Base-by-base conservation (phyloP, 2,329 filamentous ascomycete species). In the Ophioceras dolichostomum region DNA sequence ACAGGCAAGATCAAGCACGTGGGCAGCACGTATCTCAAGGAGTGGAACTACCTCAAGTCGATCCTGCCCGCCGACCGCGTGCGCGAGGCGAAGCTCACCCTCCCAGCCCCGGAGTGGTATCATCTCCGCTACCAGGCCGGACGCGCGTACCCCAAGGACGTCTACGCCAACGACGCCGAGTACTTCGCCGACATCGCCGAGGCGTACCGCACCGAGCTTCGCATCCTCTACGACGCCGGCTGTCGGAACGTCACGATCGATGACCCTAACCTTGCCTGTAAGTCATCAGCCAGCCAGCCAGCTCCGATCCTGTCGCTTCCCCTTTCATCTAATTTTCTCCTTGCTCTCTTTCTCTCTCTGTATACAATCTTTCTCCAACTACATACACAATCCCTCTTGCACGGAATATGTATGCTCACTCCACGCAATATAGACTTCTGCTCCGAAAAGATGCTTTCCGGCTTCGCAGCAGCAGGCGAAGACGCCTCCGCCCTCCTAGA, bases 341-440 rank as follows among this genome's bases (percentile, higher is more conserved):
- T n/a, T 27, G 22, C 22, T 27, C 2, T 32, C 32, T 37, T n/a
- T 40, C 13, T 47, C 41, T n/a, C n/a, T n/a, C n/a, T n/a, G n/a
- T n/a, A n/a, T n/a, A n/a, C n/a, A n/a, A n/a, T n/a, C n/a, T n/a
- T n/a, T n/a, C n/a, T n/a, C n/a, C n/a, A n/a, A n/a, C n/a, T n/a
- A n/a, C n/a, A n/a, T n/a, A n/a, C n/a, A n/a, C n/a, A n/a, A n/a
- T n/a, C n/a, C n/a, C n/a, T n/a, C n/a, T n/a, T n/a, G n/a, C n/a
- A n/a, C n/a, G n/a, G n/a, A n/a, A n/a, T n/a, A n/a, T n/a, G n/a
- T n/a, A n/a, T n/a, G n/a, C n/a, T n/a, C n/a, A n/a, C n/a, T n/a
- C n/a, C n/a, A n/a, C n/a, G n/a, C n/a, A n/a, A n/a, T n/a, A n/a
- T 38, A 80, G 76, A 84, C 55, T 85, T 85, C 58, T 85, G 80